These are phyloP conservation scores for Penicillium argentinense DNA, from an alignment of 495 filamentous ascomycete genomes.

Conservation along the genomic window DNA sequence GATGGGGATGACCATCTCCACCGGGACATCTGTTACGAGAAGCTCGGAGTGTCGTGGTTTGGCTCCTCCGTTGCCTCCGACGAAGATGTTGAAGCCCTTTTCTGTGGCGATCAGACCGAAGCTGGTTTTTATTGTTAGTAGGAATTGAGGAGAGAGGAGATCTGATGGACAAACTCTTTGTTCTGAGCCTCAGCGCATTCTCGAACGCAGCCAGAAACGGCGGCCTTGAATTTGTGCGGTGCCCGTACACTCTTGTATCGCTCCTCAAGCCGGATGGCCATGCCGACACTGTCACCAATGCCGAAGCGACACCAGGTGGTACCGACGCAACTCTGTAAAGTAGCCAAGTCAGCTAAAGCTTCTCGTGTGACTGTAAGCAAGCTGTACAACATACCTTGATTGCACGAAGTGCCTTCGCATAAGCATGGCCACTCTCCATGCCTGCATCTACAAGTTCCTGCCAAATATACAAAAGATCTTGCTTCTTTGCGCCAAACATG, in stretches of 20 bases:
- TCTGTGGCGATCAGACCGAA: conserved; percentile 95
- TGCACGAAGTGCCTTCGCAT: conserved; percentile 88
- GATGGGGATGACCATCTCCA: conserved; percentile 81
- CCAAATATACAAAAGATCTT: conserved; percentile 92
- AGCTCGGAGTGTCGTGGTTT: conserved; percentile 83
- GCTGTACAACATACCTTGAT: conserved; percentile 63
- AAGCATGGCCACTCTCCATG: conserved; percentile 95
- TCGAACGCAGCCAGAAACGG: conserved; percentile 86
- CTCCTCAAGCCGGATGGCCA: conserved; percentile 90
- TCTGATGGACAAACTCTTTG: conserved; percentile 66
- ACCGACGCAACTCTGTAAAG: conserved; percentile 73
- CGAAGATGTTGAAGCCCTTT: conserved; percentile 94
- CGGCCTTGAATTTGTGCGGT: conserved; percentile 94
- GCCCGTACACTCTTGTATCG: conserved; percentile 90
- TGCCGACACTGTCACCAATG: conserved; percentile 93
- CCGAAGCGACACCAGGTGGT: conserved; percentile 95
- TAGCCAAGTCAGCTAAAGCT: background rate
- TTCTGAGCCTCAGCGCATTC: conserved; percentile 97
- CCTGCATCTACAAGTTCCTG: conserved; percentile 78
- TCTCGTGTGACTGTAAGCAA: too few species aligned
- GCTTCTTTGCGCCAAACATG: conserved; percentile 92
- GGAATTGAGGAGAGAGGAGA: background rate
- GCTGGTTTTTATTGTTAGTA: conserved; percentile 35
- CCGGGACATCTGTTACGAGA: conserved; percentile 87
- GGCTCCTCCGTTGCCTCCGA: conserved; percentile 89